Percentiles rank a stretch among this genome's conserved stretches.
Evolutionary conservation across 2,329 filamentous ascomycete species (phyloP).

Genomic region (Pestalotiopsis sp.): DNA sequence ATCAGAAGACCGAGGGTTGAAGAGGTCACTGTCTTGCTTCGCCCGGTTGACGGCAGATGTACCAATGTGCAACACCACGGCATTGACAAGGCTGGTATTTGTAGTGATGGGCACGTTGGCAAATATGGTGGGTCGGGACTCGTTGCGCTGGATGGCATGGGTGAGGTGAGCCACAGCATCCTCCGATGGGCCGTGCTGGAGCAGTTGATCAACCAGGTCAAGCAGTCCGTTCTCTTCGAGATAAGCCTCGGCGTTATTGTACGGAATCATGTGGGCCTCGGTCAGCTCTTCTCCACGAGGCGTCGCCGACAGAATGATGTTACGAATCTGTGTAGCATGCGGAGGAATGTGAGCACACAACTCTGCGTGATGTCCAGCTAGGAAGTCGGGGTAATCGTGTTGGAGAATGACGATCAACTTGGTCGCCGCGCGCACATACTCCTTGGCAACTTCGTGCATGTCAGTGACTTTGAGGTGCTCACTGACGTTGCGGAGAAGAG

Average conservation of each 20-base stretch:
- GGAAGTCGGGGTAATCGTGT: constrained; percentile 93
- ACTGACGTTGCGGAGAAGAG: constrained; percentile 73
- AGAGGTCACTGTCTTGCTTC: constrained; percentile 64
- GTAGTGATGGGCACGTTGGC: constrained; percentile 70
- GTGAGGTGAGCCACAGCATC: constrained; percentile 78
- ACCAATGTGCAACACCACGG: constrained; percentile 82
- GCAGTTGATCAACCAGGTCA: constrained; percentile 60
- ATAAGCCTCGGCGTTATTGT: constrained; percentile 62
- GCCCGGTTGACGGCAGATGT: constrained; percentile 67
- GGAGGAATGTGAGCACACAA: constrained; percentile 81
- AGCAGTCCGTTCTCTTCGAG: constrained; percentile 58
- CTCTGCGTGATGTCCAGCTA: constrained; percentile 83
- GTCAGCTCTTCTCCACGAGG: constrained; percentile 73
- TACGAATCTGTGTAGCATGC: constrained; percentile 85
- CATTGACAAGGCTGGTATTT: constrained; percentile 74
- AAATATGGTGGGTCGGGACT: constrained; percentile 62
- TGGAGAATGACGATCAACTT: constrained; percentile 85
- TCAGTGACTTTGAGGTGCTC: constrained; percentile 77
- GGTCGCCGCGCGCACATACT: constrained; percentile 81
- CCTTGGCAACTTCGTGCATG: constrained; percentile 71
- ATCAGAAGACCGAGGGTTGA: constrained; percentile 67
- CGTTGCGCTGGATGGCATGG: constrained; percentile 67
- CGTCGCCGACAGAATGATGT: constrained; percentile 77
- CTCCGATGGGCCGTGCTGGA: constrained; percentile 65
- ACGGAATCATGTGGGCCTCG: constrained; percentile 72